Conservation (phyloP, 1,284 basidiomycete species). For the Xerocomus cyaneibrunnescens region DNA sequence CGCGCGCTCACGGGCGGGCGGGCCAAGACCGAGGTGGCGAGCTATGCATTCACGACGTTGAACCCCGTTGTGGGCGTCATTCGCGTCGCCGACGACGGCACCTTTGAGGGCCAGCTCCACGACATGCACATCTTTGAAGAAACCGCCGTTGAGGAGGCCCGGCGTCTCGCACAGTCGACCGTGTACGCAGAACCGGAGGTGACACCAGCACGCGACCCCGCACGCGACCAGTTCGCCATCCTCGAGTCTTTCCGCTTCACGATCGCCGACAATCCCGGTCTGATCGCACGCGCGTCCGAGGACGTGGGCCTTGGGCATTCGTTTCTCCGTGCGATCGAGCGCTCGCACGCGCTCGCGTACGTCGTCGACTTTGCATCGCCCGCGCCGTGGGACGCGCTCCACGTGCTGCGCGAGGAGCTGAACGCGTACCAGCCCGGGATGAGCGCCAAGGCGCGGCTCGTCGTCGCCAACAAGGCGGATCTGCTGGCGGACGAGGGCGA, state of each 20-base stretch:
- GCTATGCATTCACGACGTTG: constrained; percentile 93
- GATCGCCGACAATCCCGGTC: constrained; percentile 96
- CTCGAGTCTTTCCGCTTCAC: constrained; percentile 85
- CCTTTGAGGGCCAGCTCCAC: constrained; percentile 62
- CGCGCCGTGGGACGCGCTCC: constrained; percentile 75
- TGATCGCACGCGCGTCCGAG: constrained; percentile 77
- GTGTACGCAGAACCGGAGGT: not conserved
- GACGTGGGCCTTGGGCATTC: constrained; percentile 88
- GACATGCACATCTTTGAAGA: constrained; percentile 66
- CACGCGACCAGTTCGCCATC: constrained; percentile 45
- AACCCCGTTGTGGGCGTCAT: constrained; percentile 96
- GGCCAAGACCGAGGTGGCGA: constrained; percentile 85
- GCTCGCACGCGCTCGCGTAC: constrained; percentile 87
- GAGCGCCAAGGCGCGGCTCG: constrained; percentile 71
- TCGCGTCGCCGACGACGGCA: constrained; percentile 78
- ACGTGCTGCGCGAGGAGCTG: constrained; percentile 74
- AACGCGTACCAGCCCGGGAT: constrained; percentile 85
- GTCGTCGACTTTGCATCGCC: constrained; percentile 85
- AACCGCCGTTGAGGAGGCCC: constrained; percentile 60
- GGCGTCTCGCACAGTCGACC: constrained; percentile 30
- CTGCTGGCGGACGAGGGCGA: constrained; percentile 45
- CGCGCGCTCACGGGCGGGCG: constrained; percentile 85
- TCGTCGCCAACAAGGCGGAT: constrained; percentile 96
- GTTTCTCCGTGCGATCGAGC: constrained; percentile 92
- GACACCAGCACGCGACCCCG: not conserved